Percentiles rank a stretch among this genome's conserved stretches.
Evolutionary conservation across 2,329 filamentous ascomycete genomes (phyloP).

Genomic region (Ophiostoma ips): DNA sequence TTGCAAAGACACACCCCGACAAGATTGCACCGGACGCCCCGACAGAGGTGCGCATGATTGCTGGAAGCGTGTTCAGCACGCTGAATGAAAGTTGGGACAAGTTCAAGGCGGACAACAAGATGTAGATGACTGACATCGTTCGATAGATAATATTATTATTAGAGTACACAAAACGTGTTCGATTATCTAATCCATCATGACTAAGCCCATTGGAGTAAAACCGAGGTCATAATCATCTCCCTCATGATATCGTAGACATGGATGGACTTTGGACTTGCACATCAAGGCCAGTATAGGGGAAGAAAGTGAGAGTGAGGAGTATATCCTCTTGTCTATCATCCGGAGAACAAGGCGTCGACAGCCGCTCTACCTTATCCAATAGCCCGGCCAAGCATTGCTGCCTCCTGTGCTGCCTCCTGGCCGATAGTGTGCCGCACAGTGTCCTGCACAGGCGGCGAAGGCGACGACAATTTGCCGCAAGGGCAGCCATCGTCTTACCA

Average conservation of each 20-base stretch:
- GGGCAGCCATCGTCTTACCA: too few relatives aligned
- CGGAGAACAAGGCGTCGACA: not conserved
- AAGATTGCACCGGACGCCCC: conserved; percentile 59
- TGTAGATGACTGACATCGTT: too few relatives aligned
- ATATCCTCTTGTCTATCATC: not conserved
- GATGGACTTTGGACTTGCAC: too few relatives aligned
- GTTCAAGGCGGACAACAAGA: conserved; percentile 54
- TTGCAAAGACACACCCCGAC: conserved; percentile 95
- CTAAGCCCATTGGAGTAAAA: too few relatives aligned
- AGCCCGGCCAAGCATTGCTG: conserved; percentile 2
- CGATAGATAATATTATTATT: too few relatives aligned
- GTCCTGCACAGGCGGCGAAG: conserved; percentile 20
- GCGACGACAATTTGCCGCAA: conserved; percentile 38
- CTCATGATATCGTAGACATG: too few relatives aligned
- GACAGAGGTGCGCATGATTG: conserved; percentile 53
- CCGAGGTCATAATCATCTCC: too few relatives aligned
- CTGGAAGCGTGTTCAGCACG: conserved; percentile 50
- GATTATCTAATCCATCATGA: too few relatives aligned
- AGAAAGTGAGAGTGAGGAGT: not conserved
- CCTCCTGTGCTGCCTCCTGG: not conserved
- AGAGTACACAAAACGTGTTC: not conserved
- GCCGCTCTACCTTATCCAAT: conserved; percentile 1
- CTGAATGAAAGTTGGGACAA: conserved; percentile 63
- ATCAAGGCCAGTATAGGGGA: too few relatives aligned
- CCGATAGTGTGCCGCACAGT: conserved; percentile 3